Base-by-base conservation (phyloP, 2,329 filamentous ascomycete genomes). In the Fusarium tjaetaba region DNA sequence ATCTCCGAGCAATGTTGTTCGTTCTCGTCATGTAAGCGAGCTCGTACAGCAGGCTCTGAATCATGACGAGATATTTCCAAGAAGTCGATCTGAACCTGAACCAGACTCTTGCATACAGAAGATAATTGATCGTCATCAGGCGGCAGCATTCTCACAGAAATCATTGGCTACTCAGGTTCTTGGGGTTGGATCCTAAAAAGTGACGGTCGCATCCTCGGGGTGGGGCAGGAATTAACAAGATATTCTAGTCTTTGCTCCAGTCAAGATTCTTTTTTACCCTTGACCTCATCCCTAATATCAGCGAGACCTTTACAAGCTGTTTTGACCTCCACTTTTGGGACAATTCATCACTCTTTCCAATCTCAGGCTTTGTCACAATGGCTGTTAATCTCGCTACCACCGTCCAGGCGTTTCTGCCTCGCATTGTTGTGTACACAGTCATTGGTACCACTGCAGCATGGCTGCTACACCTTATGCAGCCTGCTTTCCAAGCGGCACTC, bases 401-500 rank as follows among this genome's bases (percentile, higher is more conserved):
- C 7, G 7, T 56, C 30, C 41, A 32, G 58, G 53, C 58, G 2
- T 32, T 68, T 46, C 42, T 70, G 26, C 58, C 67, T 45, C 67
- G 64, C 3, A 55, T 68, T 26, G 5, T 64, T n/a, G 43, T 56
- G 11, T 70, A 70, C 36, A 56, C 58, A 5, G 32, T 64, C 18
- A 26, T 70, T 45, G 58, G 64, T 11, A 70, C 59, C 38, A 64
- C 36, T 18, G 45, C 49, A 42, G 53, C 67, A 64, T 70, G 67
- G 67, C 15, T 70, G 11, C 20, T 68, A 26, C 68, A 70, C 42
- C 53, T 70, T 0, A 64, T 70, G 39, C 67, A 70, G 6, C 67
- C 67, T 22, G 67, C 67, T 24, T 24, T 70, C 3, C 64, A 70
- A 18, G 67, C 67, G 11, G 58, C 64, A 20, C 46, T 70, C 34